Base-by-base conservation (phyloP, 2,329 filamentous ascomycete genomes). In the Coleophoma eucalyptorum region DNA sequence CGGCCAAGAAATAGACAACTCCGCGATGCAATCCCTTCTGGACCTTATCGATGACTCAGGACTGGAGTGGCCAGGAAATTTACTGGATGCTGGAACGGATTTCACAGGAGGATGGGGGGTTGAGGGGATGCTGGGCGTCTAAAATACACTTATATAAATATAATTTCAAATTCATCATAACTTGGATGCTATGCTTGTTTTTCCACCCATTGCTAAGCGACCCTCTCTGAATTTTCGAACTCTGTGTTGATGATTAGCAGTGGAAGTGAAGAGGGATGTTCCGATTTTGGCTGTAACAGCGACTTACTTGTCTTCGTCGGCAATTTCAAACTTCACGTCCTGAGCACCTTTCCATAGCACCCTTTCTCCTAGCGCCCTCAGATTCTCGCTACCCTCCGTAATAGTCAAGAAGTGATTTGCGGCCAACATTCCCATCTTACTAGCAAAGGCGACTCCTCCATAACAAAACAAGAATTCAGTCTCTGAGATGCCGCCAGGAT, bases 351-450 rank as follows among this genome's bases (percentile, higher is more conserved):
- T 43, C 60, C 59, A 62, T 15, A 62, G 42, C 7, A 62, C 60
- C 43, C 53, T 26, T 20, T 60, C 54, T 5, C 60, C 60, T 15
- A 62, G 43, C 2, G 43, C 41, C 19, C 45, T 54, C 43, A 62
- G 26, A 26, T 61, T 54, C 32, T 62, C 59, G 15, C 34, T 42
- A 1, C 60, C 60, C 31, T 62, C 58, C 20, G 41, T 56, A 18
- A 62, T 52, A 13, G 59, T 62, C 43, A 62, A 55, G 33, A 62
- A 62, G 38, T 62, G 59, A 52, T 61, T 62, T 11, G 52, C 60
- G 3, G 60, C 60, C 19, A 62, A 44, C 7, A 54, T 32, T 1
- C 60, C 60, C 59, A 61, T 61, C 31, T 62, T 62, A 45, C 58
- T 61, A 2, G 58, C 56, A 48, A 62, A 62, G 4, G 55, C 48